These are phyloP conservation scores for Termitomyces bulborhizus DNA, from an alignment of 768 basidiomycete species.

Conservation along the genomic window DNA sequence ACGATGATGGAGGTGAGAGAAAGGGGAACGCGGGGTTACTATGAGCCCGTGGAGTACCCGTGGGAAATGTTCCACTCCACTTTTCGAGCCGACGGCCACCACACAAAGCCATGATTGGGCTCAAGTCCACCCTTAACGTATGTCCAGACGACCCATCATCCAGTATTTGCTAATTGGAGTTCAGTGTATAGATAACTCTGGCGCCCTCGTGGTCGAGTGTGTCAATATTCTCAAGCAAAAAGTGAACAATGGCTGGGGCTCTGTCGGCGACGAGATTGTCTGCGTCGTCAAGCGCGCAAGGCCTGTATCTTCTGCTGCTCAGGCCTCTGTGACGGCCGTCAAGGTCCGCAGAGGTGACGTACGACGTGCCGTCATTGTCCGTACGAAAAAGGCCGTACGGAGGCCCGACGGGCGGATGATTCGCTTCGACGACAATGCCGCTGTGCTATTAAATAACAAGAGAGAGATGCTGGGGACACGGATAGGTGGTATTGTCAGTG, in stretches of 20 bases:
- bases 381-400: slow-evolving; percentile 80
- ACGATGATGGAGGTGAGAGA: slow-evolving; percentile 2
- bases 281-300: slow-evolving; percentile 91
- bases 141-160: slow-evolving; percentile 32
- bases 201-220: slow-evolving; percentile 90
- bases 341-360: slow-evolving; percentile 94
- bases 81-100: slow-evolving; percentile 7
- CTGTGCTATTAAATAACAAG: slow-evolving; percentile 91
- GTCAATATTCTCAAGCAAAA: slow-evolving; percentile 96
- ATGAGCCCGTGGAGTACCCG: slow-evolving; percentile 1
- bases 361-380: slow-evolving; percentile 91
- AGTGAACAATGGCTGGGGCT: slow-evolving; percentile 91
- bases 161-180: neutral
- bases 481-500: slow-evolving; percentile 90
- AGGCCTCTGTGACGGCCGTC: slow-evolving; percentile 69
- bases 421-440: slow-evolving; percentile 96
- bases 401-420: slow-evolving; percentile 85
- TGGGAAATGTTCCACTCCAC: slow-evolving; percentile 14
- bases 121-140: slow-evolving; percentile 91
- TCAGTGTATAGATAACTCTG: slow-evolving; percentile 97
- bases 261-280: slow-evolving; percentile 92
- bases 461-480: slow-evolving; percentile 93
- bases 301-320: slow-evolving; percentile 62
- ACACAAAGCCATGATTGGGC: slow-evolving; percentile 71
- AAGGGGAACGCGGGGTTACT: neutral